These are phyloP conservation scores for Auricularia auricula-judae DNA, from an alignment of 768 basidiomycete genomes.

Conservation along the genomic window DNA sequence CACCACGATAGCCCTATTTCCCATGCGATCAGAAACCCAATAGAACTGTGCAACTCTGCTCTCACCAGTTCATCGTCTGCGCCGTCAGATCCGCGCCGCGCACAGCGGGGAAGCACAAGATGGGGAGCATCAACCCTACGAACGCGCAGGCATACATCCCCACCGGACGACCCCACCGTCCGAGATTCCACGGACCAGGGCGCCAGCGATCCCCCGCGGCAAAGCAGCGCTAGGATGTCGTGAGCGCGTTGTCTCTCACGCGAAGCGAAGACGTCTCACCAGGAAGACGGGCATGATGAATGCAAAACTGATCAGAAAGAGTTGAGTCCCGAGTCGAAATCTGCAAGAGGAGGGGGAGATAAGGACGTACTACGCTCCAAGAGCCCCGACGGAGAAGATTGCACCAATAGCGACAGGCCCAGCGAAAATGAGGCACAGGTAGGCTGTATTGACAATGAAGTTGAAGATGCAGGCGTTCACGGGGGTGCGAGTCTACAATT, in stretches of 20 bases:
- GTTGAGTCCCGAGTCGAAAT: neutral
- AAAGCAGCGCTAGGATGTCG: neutral
- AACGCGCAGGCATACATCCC: constrained; percentile 2
- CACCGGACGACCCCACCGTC: constrained; percentile 4
- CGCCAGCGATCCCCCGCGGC: constrained; percentile 7
- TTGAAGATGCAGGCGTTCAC: constrained; percentile 7
- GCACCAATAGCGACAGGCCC: constrained; percentile 5
- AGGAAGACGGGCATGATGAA: constrained; percentile 7
- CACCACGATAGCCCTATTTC: constrained; percentile 2
- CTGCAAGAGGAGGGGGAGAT: neutral
- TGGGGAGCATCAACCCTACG: constrained; percentile 6
- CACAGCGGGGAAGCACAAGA: constrained; percentile 6
- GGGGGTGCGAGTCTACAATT: neutral
- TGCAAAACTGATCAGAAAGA: neutral
- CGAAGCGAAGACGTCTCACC: neutral
- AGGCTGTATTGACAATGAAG: constrained; percentile 3
- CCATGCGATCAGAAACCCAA: neutral
- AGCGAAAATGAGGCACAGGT: constrained; percentile 7
- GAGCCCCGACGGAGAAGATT: constrained; percentile 4
- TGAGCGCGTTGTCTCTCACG: neutral
- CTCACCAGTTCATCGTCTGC: constrained; percentile 5
- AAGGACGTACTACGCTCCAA: neutral
- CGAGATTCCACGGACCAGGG: constrained; percentile 8
- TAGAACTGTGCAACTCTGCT: neutral
- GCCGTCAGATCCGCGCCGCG: constrained; percentile 4